Conservation (phyloP, 257 asterid genomes). For the Solanum gandarillasii region DNA sequence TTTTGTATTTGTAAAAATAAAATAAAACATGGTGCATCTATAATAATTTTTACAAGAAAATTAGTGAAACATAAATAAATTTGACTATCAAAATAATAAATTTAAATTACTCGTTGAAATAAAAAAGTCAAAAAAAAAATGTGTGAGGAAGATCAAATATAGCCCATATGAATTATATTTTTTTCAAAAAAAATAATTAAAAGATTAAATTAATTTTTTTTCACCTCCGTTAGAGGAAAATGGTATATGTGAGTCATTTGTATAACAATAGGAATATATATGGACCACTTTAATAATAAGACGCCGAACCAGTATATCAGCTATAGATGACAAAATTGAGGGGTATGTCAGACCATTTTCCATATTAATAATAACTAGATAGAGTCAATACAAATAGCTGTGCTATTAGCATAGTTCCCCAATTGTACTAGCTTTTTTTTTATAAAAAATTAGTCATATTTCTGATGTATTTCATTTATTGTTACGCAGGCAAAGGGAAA, state of each 20-base stretch:
- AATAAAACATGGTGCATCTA: background rate
- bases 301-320: fast-evolving
- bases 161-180: no score
- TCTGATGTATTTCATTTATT: background rate
- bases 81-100: background rate
- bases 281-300: background rate
- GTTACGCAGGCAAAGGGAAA: background rate
- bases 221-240: background rate
- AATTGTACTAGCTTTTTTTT: background rate
- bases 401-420: background rate
- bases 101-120: no score
- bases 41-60: background rate
- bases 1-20: no score
- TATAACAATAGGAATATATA: no score
- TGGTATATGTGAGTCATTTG: background rate
- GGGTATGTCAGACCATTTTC: background rate
- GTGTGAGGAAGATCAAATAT: no score
- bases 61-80: background rate
- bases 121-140: no score
- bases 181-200: no score
- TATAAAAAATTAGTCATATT: no score
- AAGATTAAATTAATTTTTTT: background rate
- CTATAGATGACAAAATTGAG: no score
- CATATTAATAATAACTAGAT: background rate
- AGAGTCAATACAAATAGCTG: background rate